Percentiles rank a stretch among this genome's conserved stretches.
Evolutionary conservation across 768 basidiomycete genomes (phyloP).

Genomic region (Hericium erinaceus): DNA sequence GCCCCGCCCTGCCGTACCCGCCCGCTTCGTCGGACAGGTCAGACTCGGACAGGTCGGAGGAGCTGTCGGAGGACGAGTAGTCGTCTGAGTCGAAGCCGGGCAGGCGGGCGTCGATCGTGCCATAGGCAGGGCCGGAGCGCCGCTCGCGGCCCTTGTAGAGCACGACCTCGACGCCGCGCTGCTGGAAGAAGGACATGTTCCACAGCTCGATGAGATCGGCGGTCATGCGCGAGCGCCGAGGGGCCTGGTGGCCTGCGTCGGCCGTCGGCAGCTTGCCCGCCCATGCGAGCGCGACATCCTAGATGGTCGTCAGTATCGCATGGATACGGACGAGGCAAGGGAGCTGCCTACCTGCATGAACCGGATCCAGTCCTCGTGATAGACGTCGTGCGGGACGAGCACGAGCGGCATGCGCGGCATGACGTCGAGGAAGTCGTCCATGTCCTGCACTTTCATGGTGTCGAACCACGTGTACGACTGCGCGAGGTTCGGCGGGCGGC

Average conservation of each 20-base stretch:
- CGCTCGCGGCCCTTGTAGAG: constrained; percentile 76
- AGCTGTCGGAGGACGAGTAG: constrained; percentile 29
- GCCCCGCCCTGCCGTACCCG: constrained; percentile 19
- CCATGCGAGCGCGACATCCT: constrained; percentile 76
- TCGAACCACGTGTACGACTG: constrained; percentile 64
- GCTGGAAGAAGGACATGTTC: constrained; percentile 69
- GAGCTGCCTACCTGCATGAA: constrained; percentile 54
- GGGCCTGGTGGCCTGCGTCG: constrained; percentile 32
- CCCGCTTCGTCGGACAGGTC: constrained; percentile 32
- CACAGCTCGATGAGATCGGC: constrained; percentile 73
- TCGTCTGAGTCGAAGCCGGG: constrained; percentile 37
- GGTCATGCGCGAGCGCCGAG: constrained; percentile 49
- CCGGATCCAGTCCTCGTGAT: constrained; percentile 70
- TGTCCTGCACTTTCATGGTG: constrained; percentile 60
- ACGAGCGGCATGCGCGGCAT: constrained; percentile 67
- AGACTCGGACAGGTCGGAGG: constrained; percentile 23
- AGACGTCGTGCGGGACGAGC: constrained; percentile 68
- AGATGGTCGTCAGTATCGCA: not conserved
- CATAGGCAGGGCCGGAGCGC: constrained; percentile 54
- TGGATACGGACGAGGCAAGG: not conserved
- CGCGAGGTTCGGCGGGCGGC: constrained; percentile 58
- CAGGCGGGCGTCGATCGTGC: constrained; percentile 44
- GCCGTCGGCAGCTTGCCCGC: constrained; percentile 61
- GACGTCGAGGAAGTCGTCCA: constrained; percentile 63
- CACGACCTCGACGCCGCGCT: constrained; percentile 68